Evolutionary conservation across 345 rosid species (phyloP).

Genomic region (Lumnitzera littorea): DNA sequence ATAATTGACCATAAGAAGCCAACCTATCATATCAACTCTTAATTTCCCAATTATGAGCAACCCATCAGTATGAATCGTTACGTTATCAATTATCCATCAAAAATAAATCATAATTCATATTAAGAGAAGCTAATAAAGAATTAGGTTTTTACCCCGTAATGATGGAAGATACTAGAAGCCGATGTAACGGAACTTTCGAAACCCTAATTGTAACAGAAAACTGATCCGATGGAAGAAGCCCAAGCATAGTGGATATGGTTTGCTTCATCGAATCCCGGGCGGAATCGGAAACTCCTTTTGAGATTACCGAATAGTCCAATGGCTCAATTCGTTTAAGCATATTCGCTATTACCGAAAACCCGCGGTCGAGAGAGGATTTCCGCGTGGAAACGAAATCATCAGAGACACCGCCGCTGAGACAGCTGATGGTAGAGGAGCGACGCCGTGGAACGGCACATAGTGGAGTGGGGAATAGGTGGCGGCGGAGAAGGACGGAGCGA

Average conservation of each 20-base stretch:
- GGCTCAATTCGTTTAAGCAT: conserved; percentile 73
- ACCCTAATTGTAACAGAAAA: conserved; percentile 56
- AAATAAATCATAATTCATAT: too few relatives aligned
- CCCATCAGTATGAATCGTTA: too few relatives aligned
- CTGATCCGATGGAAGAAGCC: conserved; percentile 81
- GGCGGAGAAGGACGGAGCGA: conserved; percentile 9
- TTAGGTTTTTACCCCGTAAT: conserved; percentile 61
- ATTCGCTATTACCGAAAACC: conserved; percentile 66
- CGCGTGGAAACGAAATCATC: conserved; percentile 79
- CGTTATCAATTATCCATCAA: too few relatives aligned
- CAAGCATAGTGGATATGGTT: conserved; percentile 87
- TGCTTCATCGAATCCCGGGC: conserved; percentile 90
- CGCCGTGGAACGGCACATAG: conserved; percentile 14
- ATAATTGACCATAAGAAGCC: too few relatives aligned
- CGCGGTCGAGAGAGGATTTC: conserved; percentile 57
- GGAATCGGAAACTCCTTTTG: conserved; percentile 78
- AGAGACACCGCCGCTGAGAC: conserved; percentile 61
- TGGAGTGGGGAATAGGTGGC: conserved; percentile 7
- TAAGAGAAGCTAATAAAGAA: too few relatives aligned
- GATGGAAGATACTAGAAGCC: conserved; percentile 70
- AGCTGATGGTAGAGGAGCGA: conserved; percentile 28
- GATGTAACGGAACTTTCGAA: conserved; percentile 53
- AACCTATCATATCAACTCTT: too few relatives aligned
- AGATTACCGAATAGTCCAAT: conserved; percentile 65
- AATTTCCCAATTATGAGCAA: too few relatives aligned